Base-by-base conservation (phyloP, 2,329 filamentous ascomycete species). In the Fusarium globosum region DNA sequence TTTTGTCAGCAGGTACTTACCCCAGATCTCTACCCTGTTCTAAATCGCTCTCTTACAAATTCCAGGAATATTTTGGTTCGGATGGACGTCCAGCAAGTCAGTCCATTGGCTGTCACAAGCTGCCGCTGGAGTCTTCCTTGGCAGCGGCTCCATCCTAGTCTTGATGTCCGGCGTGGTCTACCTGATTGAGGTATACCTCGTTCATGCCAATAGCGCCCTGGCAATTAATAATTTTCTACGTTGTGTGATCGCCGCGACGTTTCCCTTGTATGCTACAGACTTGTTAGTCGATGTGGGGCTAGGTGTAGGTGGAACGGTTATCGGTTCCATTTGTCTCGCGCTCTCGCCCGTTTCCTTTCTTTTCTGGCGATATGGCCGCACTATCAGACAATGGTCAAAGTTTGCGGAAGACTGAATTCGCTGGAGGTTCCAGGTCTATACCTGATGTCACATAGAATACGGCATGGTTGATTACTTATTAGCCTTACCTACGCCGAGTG, bases 351-450 rank as follows among this genome's bases (percentile, higher is more conserved):
- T 58, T 28, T 23, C 55, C 6, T 36, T 48, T 48, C 18, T 48
- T 0, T 46, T 58, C 15, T 58, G 55, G 55, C n/a, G 41, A 36
- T 36, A 35, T 35, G 55, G 55, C 1, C 39, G 6, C 13, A 21
- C 10, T 1, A 48, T 48, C 30, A 58, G 41, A 18, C n/a, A 33
- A 4, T 20, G 39, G 28, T 58, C 55, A 4, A 58, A 6, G 10
- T 36, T 36, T 36, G 20, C 51, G 7, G 48, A 51, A 4, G 21
- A 33, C 3, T 14, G 7, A 49, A 3, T 9, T 1, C 6, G 10
- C 3, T 21, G 2, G 4, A 10, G 0, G 9, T 21, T 15, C 5
- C 1, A 0, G 13, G 10, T 12, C 7, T 49, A 3, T 13, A 6
- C 2, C 16, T 45, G 2, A n/a, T 1, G 8, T 4, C 28, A 2